Evolutionary conservation across 345 rosid species (phyloP).

Genomic region (Acer saccharum): DNA sequence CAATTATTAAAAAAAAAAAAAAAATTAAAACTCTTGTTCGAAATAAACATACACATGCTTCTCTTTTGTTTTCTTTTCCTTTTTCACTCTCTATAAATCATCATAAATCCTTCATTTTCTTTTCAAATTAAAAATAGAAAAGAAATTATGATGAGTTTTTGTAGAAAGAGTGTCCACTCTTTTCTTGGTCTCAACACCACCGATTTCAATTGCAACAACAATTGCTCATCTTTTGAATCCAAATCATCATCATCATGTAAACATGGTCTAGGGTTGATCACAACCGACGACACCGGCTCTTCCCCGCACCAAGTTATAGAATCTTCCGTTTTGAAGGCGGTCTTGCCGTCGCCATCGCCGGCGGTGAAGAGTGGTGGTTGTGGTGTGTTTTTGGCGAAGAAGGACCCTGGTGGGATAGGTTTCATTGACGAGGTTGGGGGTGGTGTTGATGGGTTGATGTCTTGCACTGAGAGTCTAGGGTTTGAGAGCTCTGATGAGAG

Average conservation of each 20-base stretch:
- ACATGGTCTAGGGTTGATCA: conserved; percentile 33
- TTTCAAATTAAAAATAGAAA: not conserved
- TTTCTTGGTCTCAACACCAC: conserved; percentile 27
- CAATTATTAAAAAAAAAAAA: too few species aligned
- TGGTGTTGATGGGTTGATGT: conserved; percentile 55
- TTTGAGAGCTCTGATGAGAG: conserved; percentile 79
- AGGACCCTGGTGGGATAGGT: conserved; percentile 39
- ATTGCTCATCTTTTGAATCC: not conserved
- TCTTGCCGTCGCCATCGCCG: not conserved
- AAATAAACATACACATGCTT: not conserved
- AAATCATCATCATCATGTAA: conserved; percentile 5
- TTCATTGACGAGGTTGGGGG: conserved; percentile 54
- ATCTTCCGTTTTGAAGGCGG: conserved; percentile 20
- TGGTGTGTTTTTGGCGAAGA: conserved; percentile 20
- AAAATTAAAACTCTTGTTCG: not conserved
- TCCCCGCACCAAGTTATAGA: conserved; percentile 40
- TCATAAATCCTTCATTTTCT: not conserved
- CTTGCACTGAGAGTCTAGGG: conserved; percentile 87
- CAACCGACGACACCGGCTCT: conserved; percentile 19
- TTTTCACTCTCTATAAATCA: conserved; percentile 1
- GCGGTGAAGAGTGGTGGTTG: not conserved
- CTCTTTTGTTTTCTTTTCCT: not conserved
- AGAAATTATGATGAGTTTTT: conserved; percentile 47
- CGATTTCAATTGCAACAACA: not conserved
- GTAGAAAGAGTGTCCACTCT: conserved; percentile 54